phyloP scores from a whole-genome alignment of 192 early-diverging fungal species.

The Coemansia brasiliensis region DNA sequence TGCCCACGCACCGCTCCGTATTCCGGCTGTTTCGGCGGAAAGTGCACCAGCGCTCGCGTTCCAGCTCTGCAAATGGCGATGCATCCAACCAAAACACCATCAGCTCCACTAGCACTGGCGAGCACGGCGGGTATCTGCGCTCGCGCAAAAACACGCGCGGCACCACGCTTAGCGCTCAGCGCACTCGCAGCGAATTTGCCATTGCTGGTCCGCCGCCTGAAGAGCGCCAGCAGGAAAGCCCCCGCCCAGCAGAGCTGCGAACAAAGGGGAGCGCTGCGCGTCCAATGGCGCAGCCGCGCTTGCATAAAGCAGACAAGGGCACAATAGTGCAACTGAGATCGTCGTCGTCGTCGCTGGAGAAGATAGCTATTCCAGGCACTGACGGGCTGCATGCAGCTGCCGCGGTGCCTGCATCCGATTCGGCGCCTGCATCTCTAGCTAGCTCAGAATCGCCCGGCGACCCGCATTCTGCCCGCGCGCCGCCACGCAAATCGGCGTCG shows the following conservation, averaged over 20 bases:
- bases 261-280: slow-evolving; percentile 5
- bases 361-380: slow-evolving; percentile 36
- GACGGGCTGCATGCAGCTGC: slow-evolving; percentile 40
- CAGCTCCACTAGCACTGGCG: slow-evolving; percentile 22
- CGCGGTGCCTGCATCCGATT: slow-evolving; percentile 10
- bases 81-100: slow-evolving; percentile 21
- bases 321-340: slow-evolving; percentile 57
- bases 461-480: not conserved
- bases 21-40: slow-evolving; percentile 45
- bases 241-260: not conserved
- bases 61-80: slow-evolving; percentile 4
- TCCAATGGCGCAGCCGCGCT: slow-evolving; percentile 29
- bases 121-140: slow-evolving; percentile 49
- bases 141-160: slow-evolving; percentile 38
- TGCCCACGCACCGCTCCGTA: slow-evolving; percentile 46
- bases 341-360: slow-evolving; percentile 24
- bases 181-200: slow-evolving; percentile 49
- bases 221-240: not conserved
- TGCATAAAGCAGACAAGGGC: slow-evolving; percentile 47
- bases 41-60: slow-evolving; percentile 15
- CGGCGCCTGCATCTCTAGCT: slow-evolving; percentile 15
- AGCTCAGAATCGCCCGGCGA: not conserved
- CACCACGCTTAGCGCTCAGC: slow-evolving; percentile 48
- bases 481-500: slow-evolving; percentile 41
- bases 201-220: slow-evolving; percentile 34